Base-by-base conservation (phyloP, 2,329 filamentous ascomycete species). In the Claviceps sp. region DNA sequence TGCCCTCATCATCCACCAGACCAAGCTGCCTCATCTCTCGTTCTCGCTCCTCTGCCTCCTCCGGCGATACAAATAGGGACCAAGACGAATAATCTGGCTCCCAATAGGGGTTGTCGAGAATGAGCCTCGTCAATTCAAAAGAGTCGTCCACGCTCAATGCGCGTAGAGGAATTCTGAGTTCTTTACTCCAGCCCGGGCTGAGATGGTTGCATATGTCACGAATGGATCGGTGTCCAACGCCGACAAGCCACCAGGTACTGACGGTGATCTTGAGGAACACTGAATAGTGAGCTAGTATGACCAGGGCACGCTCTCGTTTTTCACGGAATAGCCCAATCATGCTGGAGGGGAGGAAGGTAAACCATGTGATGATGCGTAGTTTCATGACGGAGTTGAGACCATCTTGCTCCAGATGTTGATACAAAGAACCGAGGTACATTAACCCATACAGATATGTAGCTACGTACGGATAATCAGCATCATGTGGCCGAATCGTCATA, bases 241-340 rank as follows among this genome's bases (percentile, higher is more conserved):
- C 71, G 2, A 57, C 52, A 51, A 76, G 62, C 77, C 77, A 81
- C 77, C 77, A 81, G 4, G 73, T 56, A 1, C 55, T 55, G 3
- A 55, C 50, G 11, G 65, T 62, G 2, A 76, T 50, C 59, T 76
- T 78, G 49, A 71, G 60, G 51, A 80, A 79, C 46, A 68, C 67
- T 5, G 76, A 65, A 54, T 77, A 78, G 56, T 80, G 67, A 1
- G 74, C 75, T 11, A 81, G 50, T 40, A 80, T 75, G 49, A 79
- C 55, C 0, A 80, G 64, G 2, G 75, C 70, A 30, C 72, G 70
- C 0, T 73, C 72, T 1, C 69, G 66, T 47, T 61, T 63, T 24
- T 68, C 56, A 14, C 68, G 66, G 1, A 69, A 69, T 6, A 77
- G 62, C 2, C 71, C 64, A 51, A 77, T 60, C 51, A 79, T 75